Conservation (phyloP, 176 grass and related monocot species). For the Oryza glumipatula region DNA sequence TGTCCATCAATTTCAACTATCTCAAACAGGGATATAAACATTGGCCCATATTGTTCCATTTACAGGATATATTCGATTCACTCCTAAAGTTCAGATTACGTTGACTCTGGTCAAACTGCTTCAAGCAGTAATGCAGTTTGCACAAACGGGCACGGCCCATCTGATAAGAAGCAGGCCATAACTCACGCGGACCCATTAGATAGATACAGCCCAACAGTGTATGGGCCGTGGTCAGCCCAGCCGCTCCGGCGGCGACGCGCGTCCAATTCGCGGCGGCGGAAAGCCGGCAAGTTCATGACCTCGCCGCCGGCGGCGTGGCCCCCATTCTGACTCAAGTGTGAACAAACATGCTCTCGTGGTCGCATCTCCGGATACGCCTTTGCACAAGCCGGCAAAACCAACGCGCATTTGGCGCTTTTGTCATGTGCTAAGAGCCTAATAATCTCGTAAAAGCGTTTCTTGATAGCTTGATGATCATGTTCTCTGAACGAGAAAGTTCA, state of each 20-base stretch:
- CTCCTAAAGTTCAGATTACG: neutral
- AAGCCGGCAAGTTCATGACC: neutral
- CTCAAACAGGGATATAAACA: neutral
- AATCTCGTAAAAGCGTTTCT: neutral
- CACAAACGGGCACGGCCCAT: neutral
- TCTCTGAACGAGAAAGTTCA: neutral
- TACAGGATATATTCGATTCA: neutral
- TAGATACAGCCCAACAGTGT: neutral
- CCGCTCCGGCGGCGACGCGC: no score
- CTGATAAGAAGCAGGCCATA: neutral
- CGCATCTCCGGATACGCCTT: neutral
- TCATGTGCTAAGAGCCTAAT: constrained; percentile 29
- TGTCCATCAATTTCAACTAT: no score
- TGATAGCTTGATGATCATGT: neutral
- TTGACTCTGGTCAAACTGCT: neutral
- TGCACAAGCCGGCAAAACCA: constrained; percentile 3
- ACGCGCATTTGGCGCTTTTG: constrained; percentile 27
- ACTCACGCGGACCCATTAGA: neutral
- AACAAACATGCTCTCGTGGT: neutral
- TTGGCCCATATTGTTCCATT: neutral
- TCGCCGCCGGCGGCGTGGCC: neutral
- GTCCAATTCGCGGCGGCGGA: no score
- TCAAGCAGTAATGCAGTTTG: neutral
- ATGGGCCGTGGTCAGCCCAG: no score
- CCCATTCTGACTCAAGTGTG: neutral